These are phyloP conservation scores for Russula brevipes DNA, from an alignment of 768 basidiomycete genomes.

Conservation along the genomic window DNA sequence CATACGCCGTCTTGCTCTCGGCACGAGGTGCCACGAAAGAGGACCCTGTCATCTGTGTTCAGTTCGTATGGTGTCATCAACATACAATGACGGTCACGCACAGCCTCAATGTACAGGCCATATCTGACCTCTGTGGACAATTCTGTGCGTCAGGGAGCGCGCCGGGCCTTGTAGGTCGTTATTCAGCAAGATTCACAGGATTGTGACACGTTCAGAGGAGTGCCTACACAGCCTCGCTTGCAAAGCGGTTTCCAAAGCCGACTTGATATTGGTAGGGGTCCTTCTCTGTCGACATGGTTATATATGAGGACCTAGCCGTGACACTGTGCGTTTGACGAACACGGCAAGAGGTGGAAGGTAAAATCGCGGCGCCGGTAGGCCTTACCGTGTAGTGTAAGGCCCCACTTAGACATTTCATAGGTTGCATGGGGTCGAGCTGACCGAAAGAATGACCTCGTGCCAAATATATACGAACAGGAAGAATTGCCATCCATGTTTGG, in stretches of 20 bases:
- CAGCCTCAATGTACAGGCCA: slow-evolving; percentile 56
- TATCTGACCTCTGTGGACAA: slow-evolving; percentile 59
- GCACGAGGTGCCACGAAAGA: slow-evolving; percentile 55
- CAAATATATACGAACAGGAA: slow-evolving; percentile 5
- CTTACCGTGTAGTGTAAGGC: background rate
- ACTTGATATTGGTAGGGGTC: slow-evolving; percentile 57
- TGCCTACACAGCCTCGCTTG: slow-evolving; percentile 50
- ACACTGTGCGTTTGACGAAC: slow-evolving; percentile 25
- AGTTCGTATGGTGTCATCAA: background rate
- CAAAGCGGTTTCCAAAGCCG: slow-evolving; percentile 55
- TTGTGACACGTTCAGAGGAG: background rate
- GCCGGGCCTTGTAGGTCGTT: slow-evolving; percentile 39
- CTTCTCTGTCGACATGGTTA: slow-evolving; percentile 36
- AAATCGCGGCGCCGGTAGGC: background rate
- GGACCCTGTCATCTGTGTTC: slow-evolving; percentile 50
- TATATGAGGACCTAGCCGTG: slow-evolving; percentile 38
- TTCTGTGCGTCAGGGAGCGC: slow-evolving; percentile 56
- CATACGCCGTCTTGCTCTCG: slow-evolving; percentile 49
- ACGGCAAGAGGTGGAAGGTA: background rate
- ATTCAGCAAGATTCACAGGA: background rate
- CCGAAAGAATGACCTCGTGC: too few species aligned
- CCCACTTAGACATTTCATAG: background rate
- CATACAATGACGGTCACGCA: slow-evolving; percentile 29
- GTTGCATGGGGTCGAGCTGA: background rate
- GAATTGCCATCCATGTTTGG: background rate